Evolutionary conservation across 2,329 filamentous ascomycete species (phyloP).

Genomic region (Arthrobotrys sinensis): DNA sequence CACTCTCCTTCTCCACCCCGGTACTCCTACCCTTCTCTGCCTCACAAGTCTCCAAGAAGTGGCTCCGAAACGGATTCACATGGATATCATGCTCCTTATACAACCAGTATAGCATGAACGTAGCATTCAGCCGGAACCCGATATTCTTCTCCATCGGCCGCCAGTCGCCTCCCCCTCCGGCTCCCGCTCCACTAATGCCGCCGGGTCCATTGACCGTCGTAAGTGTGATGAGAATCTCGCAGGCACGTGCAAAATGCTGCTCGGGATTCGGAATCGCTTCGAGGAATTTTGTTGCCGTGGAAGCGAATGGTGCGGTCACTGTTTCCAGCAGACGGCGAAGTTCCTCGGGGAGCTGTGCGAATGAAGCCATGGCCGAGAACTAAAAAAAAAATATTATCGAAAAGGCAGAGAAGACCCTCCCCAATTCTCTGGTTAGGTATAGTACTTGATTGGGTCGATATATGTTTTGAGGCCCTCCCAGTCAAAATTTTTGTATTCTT

Average conservation of each 20-base stretch:
- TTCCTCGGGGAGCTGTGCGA: conserved; percentile 62
- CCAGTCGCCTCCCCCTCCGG: conserved; percentile 32
- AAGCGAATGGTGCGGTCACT: conserved; percentile 61
- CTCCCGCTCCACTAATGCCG: conserved; percentile 25
- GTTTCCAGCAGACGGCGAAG: conserved; percentile 62
- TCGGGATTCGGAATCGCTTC: conserved; percentile 58
- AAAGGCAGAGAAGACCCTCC: no score
- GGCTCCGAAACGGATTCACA: conserved; percentile 63
- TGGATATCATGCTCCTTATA: conserved; percentile 63
- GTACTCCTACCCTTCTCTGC: conserved; percentile 44
- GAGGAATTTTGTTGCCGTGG: conserved; percentile 62
- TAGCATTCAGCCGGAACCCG: conserved; percentile 64
- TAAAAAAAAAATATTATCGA: no score
- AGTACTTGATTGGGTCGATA: no score
- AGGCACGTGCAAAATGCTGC: conserved; percentile 63
- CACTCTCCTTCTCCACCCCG: conserved; percentile 43
- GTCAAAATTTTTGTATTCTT: no score
- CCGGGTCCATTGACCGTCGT: conserved; percentile 50
- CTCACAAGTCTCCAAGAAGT: conserved; percentile 63
- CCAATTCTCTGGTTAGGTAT: no score
- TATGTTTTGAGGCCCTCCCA: no score
- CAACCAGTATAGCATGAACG: conserved; percentile 63
- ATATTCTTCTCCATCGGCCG: conserved; percentile 62
- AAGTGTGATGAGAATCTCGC: conserved; percentile 64
- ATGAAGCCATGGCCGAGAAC: conserved; percentile 60